Evolutionary conservation across 2,329 filamentous ascomycete species (phyloP), one percentile per base, ranked within the genome.

Genomic region (Dactylellina cionopaga): DNA sequence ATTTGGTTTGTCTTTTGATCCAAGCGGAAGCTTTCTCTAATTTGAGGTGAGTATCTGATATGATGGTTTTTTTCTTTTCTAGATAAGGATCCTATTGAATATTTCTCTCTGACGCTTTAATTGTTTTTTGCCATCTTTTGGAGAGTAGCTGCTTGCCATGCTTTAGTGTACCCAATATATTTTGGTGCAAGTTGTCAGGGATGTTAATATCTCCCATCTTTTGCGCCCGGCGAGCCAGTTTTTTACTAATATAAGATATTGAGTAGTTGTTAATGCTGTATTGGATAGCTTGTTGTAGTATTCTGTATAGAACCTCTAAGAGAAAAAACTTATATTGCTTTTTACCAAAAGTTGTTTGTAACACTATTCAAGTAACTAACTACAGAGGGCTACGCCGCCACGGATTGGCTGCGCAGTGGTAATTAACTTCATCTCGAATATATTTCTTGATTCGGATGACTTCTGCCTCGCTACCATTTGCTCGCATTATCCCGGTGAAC

Each of bases 341-440:
- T 11, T 19, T 27, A 54, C 31, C 49, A 31, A 62, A 10, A 29
- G 58, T 60, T 13, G 79, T 77, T 55, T 88, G 85, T 1, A 87
- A 72, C 0, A 80, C 76, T 0, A 87, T 84, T 0, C 86, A 83
- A 3, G 88, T 58, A 0, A 87, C 78, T 0, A 88, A 79, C 85
- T 85, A 89, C 0, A 84, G 68, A 0, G 79, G 56, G 13, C 85
- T 87, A 47, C 83, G 78, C 7, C 82, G 79, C 86, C 85, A 88
- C 3, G 58, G 66, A 0, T 25, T 64, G 2, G 29, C 2, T 0
- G 52, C 43, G 0, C 68, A 65, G 10, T 72, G 63, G 60, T 76
- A 87, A 11, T 85, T 66, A 0, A 86, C 81, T 19, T 88, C 86
- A 27, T 88, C 85, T 0, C 85, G 82, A 0, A 83, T 85, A 35